Conservation (phyloP, 352 stramenopile species). For the Pythium myriotylum region DNA sequence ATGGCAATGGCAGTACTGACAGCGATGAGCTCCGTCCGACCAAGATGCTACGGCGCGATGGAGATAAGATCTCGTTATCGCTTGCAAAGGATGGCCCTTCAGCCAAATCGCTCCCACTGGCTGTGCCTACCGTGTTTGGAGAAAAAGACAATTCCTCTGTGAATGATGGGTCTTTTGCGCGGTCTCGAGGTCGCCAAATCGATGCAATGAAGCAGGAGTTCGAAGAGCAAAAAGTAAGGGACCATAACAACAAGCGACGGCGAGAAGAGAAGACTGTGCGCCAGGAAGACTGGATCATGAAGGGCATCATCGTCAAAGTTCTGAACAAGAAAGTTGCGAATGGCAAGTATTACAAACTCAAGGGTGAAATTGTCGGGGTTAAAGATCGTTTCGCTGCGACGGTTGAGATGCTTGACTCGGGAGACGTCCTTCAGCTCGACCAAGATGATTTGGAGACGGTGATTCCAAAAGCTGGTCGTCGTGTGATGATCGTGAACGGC, state of each 20-base stretch:
- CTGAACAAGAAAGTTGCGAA: constrained; percentile 92
- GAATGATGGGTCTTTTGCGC: not conserved
- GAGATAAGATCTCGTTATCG: constrained; percentile 43
- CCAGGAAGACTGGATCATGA: constrained; percentile 92
- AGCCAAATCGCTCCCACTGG: constrained; percentile 7
- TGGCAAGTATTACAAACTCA: constrained; percentile 90
- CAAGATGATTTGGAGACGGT: constrained; percentile 92
- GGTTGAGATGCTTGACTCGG: constrained; percentile 81
- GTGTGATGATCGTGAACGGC: constrained; percentile 82
- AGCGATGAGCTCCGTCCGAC: constrained; percentile 46
- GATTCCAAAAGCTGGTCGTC: constrained; percentile 70
- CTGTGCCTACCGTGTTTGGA: constrained; percentile 13
- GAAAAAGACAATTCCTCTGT: not conserved
- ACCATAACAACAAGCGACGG: constrained; percentile 33
- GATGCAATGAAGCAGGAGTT: constrained; percentile 28
- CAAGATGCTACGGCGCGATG: constrained; percentile 54
- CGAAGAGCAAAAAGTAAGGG: constrained; percentile 14
- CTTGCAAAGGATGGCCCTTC: constrained; percentile 13
- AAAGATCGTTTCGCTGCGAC: constrained; percentile 82
- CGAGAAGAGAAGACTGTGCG: constrained; percentile 49
- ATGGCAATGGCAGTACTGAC: not conserved
- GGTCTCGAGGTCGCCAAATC: constrained; percentile 5
- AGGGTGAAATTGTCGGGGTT: constrained; percentile 77
- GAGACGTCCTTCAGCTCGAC: constrained; percentile 81
- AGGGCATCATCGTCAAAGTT: constrained; percentile 93